Base-by-base conservation (phyloP, 495 filamentous ascomycete species). In the Lepraria neglecta region DNA sequence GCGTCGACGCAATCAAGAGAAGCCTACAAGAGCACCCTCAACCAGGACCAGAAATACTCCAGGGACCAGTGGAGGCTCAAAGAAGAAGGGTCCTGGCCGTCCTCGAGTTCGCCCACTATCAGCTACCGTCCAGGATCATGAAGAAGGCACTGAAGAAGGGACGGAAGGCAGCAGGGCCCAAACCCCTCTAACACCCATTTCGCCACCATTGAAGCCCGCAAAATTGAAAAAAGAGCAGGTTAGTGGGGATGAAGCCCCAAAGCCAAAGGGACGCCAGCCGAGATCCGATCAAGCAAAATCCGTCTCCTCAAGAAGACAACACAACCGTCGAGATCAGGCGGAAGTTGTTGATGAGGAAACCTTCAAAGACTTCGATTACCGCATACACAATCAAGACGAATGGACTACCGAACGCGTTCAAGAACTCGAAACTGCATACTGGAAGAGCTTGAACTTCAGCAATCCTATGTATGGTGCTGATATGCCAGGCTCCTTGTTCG, bases 381-480 rank as follows among this genome's bases (percentile, higher is more conserved):
- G 82, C 45, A 86, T 97, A 66, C 81, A 89, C 58, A 85, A 89
- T 59, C 81, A 90, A 43, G 79, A 84, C 38, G 90, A 97, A 35
- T 98, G 87, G 70, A 95, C 92, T 0, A 78, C 84, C 0, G 92
- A 97, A 70, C 80, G 94, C 63, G 96, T 94, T 69, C 88, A 92
- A 52, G 95, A 98, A 73, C 78, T 98, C 4, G 94, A 98, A 74
- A 84, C 87, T 30, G 84, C 84, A 56, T 98, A 98, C 71, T 98
- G 94, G 94, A 95, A 91, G 75, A 92, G 88, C 3, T 78, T 98
- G 58, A 97, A 91, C 54, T 97, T 90, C 74, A 95, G 90, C 63
- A 88, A 88, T 52, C 94, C 94, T 0, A 81, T 98, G 74, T 98
- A 98, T 67, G 94, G 95, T 38, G 94, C 95, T 10, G 94, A 98